Conservation (phyloP, 805 yeast genomes). For the Candida nanaspora region DNA sequence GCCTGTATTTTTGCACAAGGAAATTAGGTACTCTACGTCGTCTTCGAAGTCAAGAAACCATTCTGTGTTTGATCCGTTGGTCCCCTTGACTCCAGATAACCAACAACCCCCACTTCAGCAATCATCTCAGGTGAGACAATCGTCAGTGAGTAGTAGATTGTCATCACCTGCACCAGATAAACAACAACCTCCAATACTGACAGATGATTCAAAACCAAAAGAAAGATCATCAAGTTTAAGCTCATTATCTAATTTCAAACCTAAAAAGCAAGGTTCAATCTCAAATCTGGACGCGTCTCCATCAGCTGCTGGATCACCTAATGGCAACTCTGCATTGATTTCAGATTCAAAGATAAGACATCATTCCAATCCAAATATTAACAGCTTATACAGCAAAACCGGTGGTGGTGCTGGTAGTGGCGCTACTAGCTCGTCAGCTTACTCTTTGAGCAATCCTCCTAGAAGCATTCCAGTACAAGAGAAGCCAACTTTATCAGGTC, state of each 20-base stretch:
- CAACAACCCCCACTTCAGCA: background rate
- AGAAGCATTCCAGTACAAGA: slow-evolving; percentile 17
- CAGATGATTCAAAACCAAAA: background rate
- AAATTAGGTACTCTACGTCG: slow-evolving; percentile 24
- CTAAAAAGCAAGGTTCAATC: background rate
- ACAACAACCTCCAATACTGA: too few relatives aligned
- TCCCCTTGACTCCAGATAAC: slow-evolving; percentile 10
- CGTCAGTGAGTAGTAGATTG: background rate
- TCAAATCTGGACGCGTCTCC: background rate
- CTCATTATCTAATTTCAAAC: background rate
- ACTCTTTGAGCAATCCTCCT: slow-evolving; percentile 21
- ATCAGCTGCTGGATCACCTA: background rate
- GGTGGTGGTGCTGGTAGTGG: slow-evolving; percentile 4
- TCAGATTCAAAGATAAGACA: background rate
- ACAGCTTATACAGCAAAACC: too few relatives aligned
- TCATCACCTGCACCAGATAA: background rate
- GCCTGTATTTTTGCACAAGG: slow-evolving; percentile 21
- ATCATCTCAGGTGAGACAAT: background rate
- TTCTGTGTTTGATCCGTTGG: slow-evolving; percentile 31
- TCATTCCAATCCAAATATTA: background rate
- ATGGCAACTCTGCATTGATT: background rate
- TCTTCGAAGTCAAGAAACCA: slow-evolving; percentile 28
- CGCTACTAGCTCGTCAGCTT: background rate
- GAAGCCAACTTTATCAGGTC: background rate
- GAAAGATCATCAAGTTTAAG: background rate